Percentiles rank a stretch among this genome's conserved stretches.
These are phyloP conservation scores for Paramecium tetraurelia DNA, from an alignment of 73 alveolate genomes.

Conservation along the genomic window DNA sequence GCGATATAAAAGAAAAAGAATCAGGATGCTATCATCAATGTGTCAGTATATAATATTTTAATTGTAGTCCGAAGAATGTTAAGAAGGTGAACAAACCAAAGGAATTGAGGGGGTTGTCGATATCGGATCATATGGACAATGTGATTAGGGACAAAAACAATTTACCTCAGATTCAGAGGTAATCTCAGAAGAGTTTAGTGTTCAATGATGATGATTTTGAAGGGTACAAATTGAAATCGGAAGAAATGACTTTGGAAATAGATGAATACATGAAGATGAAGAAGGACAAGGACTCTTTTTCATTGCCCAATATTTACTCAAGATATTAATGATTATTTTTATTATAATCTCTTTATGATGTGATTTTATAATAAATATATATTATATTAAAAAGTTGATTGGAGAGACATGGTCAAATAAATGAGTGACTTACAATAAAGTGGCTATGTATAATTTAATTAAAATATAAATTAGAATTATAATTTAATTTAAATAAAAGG, in stretches of 20 bases:
- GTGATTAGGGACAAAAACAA: neutral
- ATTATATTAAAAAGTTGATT: neutral
- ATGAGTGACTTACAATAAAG: neutral
- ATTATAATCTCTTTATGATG: neutral
- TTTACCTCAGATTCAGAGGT: neutral
- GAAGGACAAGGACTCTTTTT: neutral
- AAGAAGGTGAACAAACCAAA: neutral
- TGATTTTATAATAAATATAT: neutral
- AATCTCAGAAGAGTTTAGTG: neutral
- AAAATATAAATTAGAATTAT: neutral
- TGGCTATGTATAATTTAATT: neutral
- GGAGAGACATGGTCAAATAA: neutral
- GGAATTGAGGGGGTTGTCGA: neutral
- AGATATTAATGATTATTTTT: neutral
- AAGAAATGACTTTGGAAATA: neutral
- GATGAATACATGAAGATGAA: conserved; percentile 2
- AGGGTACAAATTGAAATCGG: neutral
- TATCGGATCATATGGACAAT: neutral
- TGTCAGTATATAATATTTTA: neutral
- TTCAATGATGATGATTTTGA: neutral
- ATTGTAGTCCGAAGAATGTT: neutral
- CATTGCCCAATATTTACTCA: neutral
- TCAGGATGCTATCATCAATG: neutral
- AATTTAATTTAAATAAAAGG: neutral
- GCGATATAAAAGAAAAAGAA: neutral